phyloP scores from a whole-genome alignment of 1,139 yeast genomes.

The Pneumocystis murina region DNA sequence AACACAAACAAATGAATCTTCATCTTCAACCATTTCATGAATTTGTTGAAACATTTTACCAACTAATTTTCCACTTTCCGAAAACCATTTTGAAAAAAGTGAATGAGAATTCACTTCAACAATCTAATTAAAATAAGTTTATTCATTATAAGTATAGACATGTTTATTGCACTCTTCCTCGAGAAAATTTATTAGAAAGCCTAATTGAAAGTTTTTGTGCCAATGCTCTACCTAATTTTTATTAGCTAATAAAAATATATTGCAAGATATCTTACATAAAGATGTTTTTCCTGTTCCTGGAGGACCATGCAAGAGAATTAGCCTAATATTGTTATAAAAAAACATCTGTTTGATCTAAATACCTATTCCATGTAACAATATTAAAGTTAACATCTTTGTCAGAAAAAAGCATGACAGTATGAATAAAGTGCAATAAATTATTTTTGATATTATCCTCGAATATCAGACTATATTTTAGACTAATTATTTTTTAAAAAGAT shows the following conservation, averaged over 20 bases:
- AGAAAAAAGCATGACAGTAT: slow-evolving; percentile 15
- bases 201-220: slow-evolving; percentile 16
- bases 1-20: slow-evolving; percentile 14
- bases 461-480: slow-evolving; percentile 9
- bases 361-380: slow-evolving; percentile 13
- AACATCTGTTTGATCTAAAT: neutral
- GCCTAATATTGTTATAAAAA: neutral
- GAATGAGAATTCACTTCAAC: slow-evolving; percentile 15
- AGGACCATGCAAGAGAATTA: slow-evolving; percentile 16
- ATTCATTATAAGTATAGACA: neutral
- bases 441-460: slow-evolving; percentile 15
- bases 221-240: slow-evolving; percentile 8
- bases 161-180: neutral
- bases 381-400: slow-evolving; percentile 12
- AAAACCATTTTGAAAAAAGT: slow-evolving; percentile 15
- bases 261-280: slow-evolving; percentile 9
- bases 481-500: slow-evolving; percentile 1
- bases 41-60: slow-evolving; percentile 14
- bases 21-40: slow-evolving; percentile 10
- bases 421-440: slow-evolving; percentile 13
- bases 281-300: slow-evolving; percentile 17
- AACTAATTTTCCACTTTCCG: slow-evolving; percentile 16
- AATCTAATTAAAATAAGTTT: slow-evolving; percentile 7
- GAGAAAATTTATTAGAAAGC: slow-evolving; percentile 5
- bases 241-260: neutral